Percentiles rank a stretch among this genome's conserved stretches.
Conservation (phyloP, 495 filamentous ascomycete species). For the Hypoxylon trugodes region DNA sequence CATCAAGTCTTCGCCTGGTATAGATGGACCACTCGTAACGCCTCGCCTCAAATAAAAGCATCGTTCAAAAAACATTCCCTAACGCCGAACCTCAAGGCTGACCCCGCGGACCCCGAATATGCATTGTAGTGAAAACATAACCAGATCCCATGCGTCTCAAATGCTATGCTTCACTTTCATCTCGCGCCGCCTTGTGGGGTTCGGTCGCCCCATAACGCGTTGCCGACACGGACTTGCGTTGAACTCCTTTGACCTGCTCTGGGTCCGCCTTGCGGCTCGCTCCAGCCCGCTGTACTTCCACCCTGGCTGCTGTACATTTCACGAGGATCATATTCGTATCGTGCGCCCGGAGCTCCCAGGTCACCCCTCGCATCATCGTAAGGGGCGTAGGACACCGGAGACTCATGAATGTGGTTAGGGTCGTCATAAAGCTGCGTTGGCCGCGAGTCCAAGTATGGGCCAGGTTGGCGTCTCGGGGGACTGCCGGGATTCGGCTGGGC, state of each 20-base stretch:
- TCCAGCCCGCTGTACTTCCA: constrained; percentile 31
- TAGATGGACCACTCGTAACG: constrained; percentile 15
- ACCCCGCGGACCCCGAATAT: constrained; percentile 19
- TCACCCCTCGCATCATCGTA: constrained; percentile 40
- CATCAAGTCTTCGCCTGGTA: constrained; percentile 25
- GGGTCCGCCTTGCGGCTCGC: constrained; percentile 11
- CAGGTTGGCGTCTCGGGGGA: constrained; percentile 17
- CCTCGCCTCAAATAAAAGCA: constrained; percentile 6
- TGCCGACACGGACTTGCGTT: constrained; percentile 37
- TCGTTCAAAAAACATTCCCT: constrained; percentile 12
- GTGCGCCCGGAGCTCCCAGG: constrained; percentile 37
- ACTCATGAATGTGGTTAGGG: too few relatives aligned
- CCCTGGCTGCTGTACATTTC: constrained; percentile 18
- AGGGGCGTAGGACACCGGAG: constrained; percentile 25
- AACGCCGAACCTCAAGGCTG: constrained; percentile 25
- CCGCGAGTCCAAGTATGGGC: constrained; percentile 32
- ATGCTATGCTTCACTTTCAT: neutral
- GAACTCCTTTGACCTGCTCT: constrained; percentile 26
- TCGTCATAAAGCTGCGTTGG: constrained; percentile 41
- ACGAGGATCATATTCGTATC: constrained; percentile 30
- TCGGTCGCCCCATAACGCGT: constrained; percentile 39
- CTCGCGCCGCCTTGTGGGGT: constrained; percentile 16
- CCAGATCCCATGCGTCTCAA: neutral
- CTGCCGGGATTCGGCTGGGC: constrained; percentile 56
- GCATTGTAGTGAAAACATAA: constrained; percentile 22